These are phyloP conservation scores for Pinus tabuliformis DNA, from an alignment of 75 land plant genomes.

Conservation along the genomic window DNA sequence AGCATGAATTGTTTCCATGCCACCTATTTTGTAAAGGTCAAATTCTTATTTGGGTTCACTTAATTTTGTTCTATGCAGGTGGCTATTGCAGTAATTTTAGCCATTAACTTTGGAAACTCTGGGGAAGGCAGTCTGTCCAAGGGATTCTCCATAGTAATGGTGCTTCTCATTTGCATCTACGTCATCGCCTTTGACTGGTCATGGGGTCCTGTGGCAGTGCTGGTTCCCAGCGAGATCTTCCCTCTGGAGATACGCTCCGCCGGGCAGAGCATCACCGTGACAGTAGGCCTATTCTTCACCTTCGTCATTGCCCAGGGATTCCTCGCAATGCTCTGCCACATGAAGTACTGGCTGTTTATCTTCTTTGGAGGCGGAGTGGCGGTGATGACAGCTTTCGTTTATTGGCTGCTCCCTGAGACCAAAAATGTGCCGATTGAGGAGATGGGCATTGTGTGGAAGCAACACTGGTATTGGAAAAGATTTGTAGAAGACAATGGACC, in stretches of 20 bases:
- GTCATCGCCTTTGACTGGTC: slow-evolving; percentile 83
- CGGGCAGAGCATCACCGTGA: slow-evolving; percentile 68
- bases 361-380: slow-evolving; percentile 64
- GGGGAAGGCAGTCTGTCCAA: slow-evolving; percentile 46
- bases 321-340: slow-evolving; percentile 64
- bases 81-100: slow-evolving; percentile 20
- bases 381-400: slow-evolving; percentile 59
- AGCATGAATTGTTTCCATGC: too few species aligned
- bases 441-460: slow-evolving; percentile 60
- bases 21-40: too few species aligned
- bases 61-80: too few species aligned
- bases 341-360: slow-evolving; percentile 70
- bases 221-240: slow-evolving; percentile 67
- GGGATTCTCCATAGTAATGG: slow-evolving; percentile 44
- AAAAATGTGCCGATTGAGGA: slow-evolving; percentile 74
- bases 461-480: slow-evolving; percentile 48
- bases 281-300: slow-evolving; percentile 61
- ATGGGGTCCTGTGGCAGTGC: slow-evolving; percentile 82
- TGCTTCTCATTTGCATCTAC: slow-evolving; percentile 60
- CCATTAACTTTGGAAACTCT: slow-evolving; percentile 30
- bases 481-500: too few species aligned
- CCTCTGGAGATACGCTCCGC: slow-evolving; percentile 77
- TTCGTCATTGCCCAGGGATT: slow-evolving; percentile 68
- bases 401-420: slow-evolving; percentile 72
- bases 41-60: too few species aligned